Conservation (phyloP, 2,329 filamentous ascomycete genomes). For the Aspergillus unguis region DNA sequence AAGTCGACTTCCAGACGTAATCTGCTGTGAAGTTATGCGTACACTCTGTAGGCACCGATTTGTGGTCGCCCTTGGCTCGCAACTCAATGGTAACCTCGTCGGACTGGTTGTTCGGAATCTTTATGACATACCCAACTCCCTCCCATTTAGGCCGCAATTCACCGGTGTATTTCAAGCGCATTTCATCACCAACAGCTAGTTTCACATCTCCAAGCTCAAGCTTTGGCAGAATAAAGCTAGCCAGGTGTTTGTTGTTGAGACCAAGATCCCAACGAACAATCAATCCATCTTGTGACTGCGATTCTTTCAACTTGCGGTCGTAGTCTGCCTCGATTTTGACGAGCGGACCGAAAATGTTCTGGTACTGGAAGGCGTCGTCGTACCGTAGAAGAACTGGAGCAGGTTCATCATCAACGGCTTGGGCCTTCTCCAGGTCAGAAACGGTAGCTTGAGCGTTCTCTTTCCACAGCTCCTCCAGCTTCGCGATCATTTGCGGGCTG, state of each 20-base stretch:
- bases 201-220: slow-evolving; percentile 98
- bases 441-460: slow-evolving; percentile 86
- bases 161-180: slow-evolving; percentile 94
- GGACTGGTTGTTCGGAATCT: slow-evolving; percentile 98
- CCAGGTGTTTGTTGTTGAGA: slow-evolving; percentile 94
- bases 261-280: slow-evolving; percentile 92
- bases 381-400: slow-evolving; percentile 89
- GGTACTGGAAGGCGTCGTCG: slow-evolving; percentile 96
- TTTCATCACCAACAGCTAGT: slow-evolving; percentile 94
- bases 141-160: slow-evolving; percentile 92
- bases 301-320: slow-evolving; percentile 97
- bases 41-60: slow-evolving; percentile 90
- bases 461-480: slow-evolving; percentile 98
- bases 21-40: slow-evolving; percentile 98
- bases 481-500: slow-evolving; percentile 90
- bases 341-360: slow-evolving; percentile 95
- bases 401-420: slow-evolving; percentile 90
- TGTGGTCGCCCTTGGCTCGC: slow-evolving; percentile 91
- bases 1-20: slow-evolving; percentile 99
- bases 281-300: slow-evolving; percentile 93
- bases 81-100: slow-evolving; percentile 96
- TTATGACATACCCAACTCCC: slow-evolving; percentile 97
- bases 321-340: slow-evolving; percentile 99
- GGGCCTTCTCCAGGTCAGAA: slow-evolving; percentile 84
- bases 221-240: slow-evolving; percentile 93